Evolutionary conservation across 1,284 basidiomycete genomes (phyloP).

Genomic region (Trichosporon inkin): DNA sequence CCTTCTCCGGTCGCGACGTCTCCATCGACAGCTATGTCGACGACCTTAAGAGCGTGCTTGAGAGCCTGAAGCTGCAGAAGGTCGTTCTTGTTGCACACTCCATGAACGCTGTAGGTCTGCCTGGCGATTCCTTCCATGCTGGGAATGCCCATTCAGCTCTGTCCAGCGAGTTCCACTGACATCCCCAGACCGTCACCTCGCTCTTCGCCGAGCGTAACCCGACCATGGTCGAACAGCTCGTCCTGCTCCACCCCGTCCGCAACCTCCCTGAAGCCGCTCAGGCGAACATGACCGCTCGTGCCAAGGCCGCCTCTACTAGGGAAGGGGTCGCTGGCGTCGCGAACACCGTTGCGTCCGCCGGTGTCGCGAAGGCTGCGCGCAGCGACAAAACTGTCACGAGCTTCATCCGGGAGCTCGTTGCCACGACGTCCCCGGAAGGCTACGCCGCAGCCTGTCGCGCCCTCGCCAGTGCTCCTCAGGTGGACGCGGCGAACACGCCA

Average conservation of each 20-base stretch:
- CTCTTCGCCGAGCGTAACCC: constrained; percentile 27
- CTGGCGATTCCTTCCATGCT: no score
- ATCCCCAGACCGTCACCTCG: constrained; percentile 26
- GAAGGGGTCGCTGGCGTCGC: constrained; percentile 27
- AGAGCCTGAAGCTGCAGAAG: constrained; percentile 16
- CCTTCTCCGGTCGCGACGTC: constrained; percentile 22
- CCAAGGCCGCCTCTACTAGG: constrained; percentile 19
- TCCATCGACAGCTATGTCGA: constrained; percentile 19
- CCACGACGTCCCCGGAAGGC: constrained; percentile 26
- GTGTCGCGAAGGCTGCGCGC: constrained; percentile 23
- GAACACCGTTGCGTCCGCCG: constrained; percentile 25
- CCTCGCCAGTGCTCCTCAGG: constrained; percentile 21
- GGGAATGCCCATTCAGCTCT: no score
- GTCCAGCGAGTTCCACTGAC: no score
- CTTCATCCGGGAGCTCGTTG: constrained; percentile 33
- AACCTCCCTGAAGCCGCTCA: constrained; percentile 24
- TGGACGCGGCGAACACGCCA: constrained; percentile 18
- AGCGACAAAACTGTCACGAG: constrained; percentile 19
- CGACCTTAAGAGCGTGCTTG: constrained; percentile 28
- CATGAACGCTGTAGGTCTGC: constrained; percentile 32
- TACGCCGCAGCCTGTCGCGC: constrained; percentile 33
- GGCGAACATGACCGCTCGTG: constrained; percentile 28
- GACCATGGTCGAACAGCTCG: constrained; percentile 27
- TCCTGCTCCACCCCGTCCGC: constrained; percentile 33
- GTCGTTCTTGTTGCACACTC: constrained; percentile 36